Evolutionary conservation across 441 rosid species (phyloP).

Genomic region (Melastoma candidum): DNA sequence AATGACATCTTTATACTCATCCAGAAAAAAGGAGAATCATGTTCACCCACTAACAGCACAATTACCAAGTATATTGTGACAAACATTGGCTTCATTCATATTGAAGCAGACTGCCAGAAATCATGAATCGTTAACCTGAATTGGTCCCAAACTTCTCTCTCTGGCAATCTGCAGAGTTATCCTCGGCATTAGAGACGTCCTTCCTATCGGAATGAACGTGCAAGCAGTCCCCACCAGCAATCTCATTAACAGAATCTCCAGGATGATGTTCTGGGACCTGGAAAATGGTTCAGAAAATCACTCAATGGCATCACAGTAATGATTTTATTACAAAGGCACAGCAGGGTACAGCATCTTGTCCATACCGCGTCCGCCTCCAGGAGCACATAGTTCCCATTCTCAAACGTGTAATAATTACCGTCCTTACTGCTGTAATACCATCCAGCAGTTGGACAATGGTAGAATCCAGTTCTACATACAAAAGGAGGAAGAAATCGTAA

Average conservation of each 20-base stretch:
- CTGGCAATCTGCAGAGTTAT: constrained; percentile 6
- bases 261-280: constrained; percentile 22
- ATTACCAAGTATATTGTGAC: no score
- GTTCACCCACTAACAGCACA: no score
- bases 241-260: constrained; percentile 8
- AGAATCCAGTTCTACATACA: constrained; percentile 70
- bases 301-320: neutral
- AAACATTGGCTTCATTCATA: constrained; percentile 16
- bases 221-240: constrained; percentile 15
- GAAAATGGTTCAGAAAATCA: neutral
- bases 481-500: constrained; percentile 1
- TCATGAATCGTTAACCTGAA: constrained; percentile 5
- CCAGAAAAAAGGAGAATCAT: no score
- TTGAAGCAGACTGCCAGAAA: constrained; percentile 19
- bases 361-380: constrained; percentile 35
- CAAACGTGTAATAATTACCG: constrained; percentile 70
- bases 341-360: neutral
- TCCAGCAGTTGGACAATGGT: constrained; percentile 73
- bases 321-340: neutral
- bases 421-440: constrained; percentile 84
- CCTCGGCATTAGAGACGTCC: neutral
- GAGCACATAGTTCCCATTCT: constrained; percentile 63
- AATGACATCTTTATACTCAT: no score
- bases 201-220: constrained; percentile 3
- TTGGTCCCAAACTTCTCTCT: neutral